Percentiles rank a stretch among this genome's conserved stretches.
Conservation (phyloP, 257 asterid genomes). For the Gentiana macrophylla region DNA sequence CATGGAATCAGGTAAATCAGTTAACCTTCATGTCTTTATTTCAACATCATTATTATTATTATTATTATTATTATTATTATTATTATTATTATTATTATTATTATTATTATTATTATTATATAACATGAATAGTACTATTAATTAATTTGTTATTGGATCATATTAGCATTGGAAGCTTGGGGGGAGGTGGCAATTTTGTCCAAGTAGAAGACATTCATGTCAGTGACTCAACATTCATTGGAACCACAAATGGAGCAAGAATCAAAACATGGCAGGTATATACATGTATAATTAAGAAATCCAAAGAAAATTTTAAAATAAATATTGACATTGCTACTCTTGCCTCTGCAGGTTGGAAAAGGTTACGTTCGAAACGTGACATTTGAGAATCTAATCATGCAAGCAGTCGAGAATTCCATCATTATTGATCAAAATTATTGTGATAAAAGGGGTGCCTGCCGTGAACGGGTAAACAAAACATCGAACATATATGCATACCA, state of each 20-base stretch:
- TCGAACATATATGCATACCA: background rate
- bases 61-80: too few relatives aligned
- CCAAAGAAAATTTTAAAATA: background rate
- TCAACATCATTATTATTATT: background rate
- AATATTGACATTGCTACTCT: too few relatives aligned
- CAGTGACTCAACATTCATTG: constrained; percentile 27
- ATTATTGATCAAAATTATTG: constrained; percentile 67
- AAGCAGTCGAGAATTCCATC: constrained; percentile 39
- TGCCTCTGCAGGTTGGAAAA: constrained; percentile 33
- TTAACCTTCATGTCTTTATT: background rate
- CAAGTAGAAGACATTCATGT: constrained; percentile 49
- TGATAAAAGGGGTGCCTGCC: constrained; percentile 22
- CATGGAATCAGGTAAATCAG: constrained; percentile 64
- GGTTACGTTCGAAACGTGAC: constrained; percentile 37
- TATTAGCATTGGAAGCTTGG: constrained; percentile 74
- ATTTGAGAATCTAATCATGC: constrained; percentile 37
- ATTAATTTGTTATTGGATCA: background rate
- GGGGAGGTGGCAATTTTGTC: constrained; percentile 36
- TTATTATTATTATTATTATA: background rate
- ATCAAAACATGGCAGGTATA: constrained; percentile 93
- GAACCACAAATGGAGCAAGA: constrained; percentile 83
- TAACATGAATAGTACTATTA: background rate
- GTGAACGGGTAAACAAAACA: constrained; percentile 22
- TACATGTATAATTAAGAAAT: background rate
- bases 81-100: too few relatives aligned